Evolutionary conservation across 192 early-diverging fungal species (phyloP).

Genomic region (Backusella luteola): DNA sequence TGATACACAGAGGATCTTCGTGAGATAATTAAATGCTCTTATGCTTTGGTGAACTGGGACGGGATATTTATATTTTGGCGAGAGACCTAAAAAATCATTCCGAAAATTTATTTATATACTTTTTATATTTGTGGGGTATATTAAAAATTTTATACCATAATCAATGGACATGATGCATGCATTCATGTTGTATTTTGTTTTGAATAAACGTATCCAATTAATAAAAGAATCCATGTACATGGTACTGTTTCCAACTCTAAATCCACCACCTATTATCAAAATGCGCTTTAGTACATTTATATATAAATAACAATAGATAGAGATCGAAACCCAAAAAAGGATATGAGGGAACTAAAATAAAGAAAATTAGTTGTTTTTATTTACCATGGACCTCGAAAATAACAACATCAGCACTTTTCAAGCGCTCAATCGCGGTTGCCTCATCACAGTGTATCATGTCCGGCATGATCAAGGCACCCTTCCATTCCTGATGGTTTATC

Average conservation of each 20-base stretch:
- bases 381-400: slow-evolving; percentile 36
- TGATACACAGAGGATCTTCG: slow-evolving; percentile 15
- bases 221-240: slow-evolving; percentile 35
- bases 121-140: background rate
- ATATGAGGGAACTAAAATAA: background rate
- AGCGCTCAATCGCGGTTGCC: slow-evolving; percentile 11
- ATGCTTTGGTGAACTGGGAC: slow-evolving; percentile 15
- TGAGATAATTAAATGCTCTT: slow-evolving; percentile 24
- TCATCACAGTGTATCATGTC: slow-evolving; percentile 12
- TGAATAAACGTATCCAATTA: slow-evolving; percentile 24
- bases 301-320: background rate
- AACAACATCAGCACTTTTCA: slow-evolving; percentile 26
- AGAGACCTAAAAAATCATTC: slow-evolving; percentile 14
- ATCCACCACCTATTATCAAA: slow-evolving; percentile 30
- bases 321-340: background rate
- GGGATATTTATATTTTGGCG: slow-evolving; percentile 31
- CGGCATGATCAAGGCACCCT: slow-evolving; percentile 25
- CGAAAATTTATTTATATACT: background rate
- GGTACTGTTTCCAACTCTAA: slow-evolving; percentile 28
- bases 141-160: slow-evolving; percentile 20
- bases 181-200: slow-evolving; percentile 25
- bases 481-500: slow-evolving; percentile 20
- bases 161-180: slow-evolving; percentile 33
- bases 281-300: background rate
- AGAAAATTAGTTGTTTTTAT: background rate